A percentile compares a stretch with the other conserved stretches of the same genome.
phyloP scores from a whole-genome alignment of 306 rosid species.

The Datisca glomerata region DNA sequence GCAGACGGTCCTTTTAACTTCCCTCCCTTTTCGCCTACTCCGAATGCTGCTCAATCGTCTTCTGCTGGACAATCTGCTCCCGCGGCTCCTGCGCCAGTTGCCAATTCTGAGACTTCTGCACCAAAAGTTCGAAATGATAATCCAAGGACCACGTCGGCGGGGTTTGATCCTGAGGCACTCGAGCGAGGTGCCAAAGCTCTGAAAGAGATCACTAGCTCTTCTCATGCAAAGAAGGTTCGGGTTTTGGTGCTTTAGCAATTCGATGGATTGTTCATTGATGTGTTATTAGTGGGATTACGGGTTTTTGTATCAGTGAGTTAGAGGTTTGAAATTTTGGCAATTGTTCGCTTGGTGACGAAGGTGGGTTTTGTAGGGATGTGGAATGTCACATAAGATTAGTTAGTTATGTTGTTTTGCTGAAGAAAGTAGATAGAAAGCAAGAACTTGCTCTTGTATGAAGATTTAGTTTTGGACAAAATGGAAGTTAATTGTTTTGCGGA shows the following conservation, averaged over 20 bases:
- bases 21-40: constrained; percentile 8
- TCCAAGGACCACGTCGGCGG: constrained; percentile 74
- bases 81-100: constrained; percentile 6
- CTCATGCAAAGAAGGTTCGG: constrained; percentile 60
- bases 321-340: no score
- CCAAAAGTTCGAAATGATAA: constrained; percentile 62
- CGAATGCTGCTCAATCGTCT: constrained; percentile 8
- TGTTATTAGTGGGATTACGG: not conserved
- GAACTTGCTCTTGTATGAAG: no score
- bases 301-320: no score
- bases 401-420: no score
- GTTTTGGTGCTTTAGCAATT: not conserved
- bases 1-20: constrained; percentile 15
- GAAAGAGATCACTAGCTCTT: constrained; percentile 30
- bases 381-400: no score
- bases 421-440: no score
- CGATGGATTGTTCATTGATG: not conserved
- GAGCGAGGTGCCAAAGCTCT: constrained; percentile 66
- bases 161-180: constrained; percentile 80
- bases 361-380: no score
- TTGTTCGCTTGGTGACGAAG: no score
- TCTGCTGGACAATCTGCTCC: constrained; percentile 10
- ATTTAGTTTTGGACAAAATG: no score
- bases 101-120: constrained; percentile 11
- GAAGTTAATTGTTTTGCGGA: no score